phyloP scores from a whole-genome alignment of 2,329 filamentous ascomycete genomes.

The Neonectria faginata region DNA sequence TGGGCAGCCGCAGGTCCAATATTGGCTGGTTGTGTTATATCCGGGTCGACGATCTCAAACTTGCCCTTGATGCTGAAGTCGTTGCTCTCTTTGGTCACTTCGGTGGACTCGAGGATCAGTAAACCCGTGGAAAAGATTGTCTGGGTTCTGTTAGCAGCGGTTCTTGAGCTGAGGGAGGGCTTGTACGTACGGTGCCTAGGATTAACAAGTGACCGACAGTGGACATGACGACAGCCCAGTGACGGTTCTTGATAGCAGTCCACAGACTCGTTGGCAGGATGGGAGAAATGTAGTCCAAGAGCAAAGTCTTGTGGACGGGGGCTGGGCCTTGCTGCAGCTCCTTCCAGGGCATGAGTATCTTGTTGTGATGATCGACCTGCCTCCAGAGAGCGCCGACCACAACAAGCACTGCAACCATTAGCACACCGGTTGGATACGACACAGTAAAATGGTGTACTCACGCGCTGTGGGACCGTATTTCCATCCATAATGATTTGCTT shows the following conservation, averaged over 20 bases:
- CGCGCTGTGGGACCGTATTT: conserved; percentile 42
- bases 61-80: conserved; percentile 33
- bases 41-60: conserved; percentile 30
- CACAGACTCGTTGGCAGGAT: conserved; percentile 40
- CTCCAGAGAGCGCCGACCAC: conserved; percentile 45
- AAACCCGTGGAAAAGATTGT: conserved; percentile 48
- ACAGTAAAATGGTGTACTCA: conserved; percentile 21
- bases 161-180: neutral
- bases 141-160: conserved; percentile 24
- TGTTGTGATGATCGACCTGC: conserved; percentile 48
- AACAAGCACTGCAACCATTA: conserved; percentile 39
- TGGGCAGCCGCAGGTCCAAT: conserved; percentile 33
- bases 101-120: conserved; percentile 44
- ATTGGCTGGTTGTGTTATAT: conserved; percentile 13
- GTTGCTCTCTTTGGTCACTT: conserved; percentile 33
- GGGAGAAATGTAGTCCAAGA: conserved; percentile 49
- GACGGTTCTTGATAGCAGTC: conserved; percentile 40
- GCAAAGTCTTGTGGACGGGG: conserved; percentile 36
- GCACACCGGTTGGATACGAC: neutral
- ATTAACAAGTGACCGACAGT: conserved; percentile 44
- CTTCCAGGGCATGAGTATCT: conserved; percentile 45
- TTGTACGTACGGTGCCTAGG: conserved; percentile 41
- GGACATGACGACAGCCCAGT: conserved; percentile 40
- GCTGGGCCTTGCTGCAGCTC: conserved; percentile 38
- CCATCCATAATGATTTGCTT: conserved; percentile 39